phyloP scores from a whole-genome alignment of 345 rosid genomes.

The Laguncularia racemosa region DNA sequence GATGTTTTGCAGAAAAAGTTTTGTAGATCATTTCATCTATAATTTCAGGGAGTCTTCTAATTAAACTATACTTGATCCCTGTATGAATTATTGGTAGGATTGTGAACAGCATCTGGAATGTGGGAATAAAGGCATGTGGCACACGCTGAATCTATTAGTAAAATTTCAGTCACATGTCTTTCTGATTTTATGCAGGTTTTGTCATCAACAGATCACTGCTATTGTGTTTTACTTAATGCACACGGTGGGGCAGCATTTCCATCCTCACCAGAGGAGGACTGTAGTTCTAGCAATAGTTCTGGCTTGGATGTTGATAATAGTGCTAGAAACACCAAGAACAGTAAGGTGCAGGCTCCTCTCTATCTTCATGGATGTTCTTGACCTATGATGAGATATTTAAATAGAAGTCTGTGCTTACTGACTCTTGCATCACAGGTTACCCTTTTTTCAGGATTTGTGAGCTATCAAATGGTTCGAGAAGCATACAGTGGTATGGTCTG shows the following conservation, averaged over 20 bases:
- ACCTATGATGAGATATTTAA: slow-evolving; percentile 1
- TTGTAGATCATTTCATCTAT: no score
- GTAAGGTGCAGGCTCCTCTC: slow-evolving; percentile 47
- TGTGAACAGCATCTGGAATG: not conserved
- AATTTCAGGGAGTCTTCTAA: no score
- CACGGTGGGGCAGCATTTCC: slow-evolving; percentile 97
- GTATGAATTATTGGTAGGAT: no score
- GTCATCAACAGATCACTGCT: slow-evolving; percentile 83
- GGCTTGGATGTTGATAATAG: slow-evolving; percentile 21
- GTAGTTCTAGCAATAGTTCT: slow-evolving; percentile 34
- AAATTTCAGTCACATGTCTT: not conserved
- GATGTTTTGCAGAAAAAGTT: no score
- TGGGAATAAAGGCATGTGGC: no score
- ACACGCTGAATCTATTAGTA: not conserved
- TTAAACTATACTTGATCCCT: no score
- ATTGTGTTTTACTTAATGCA: slow-evolving; percentile 88
- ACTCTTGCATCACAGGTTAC: slow-evolving; percentile 66
- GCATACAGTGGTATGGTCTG: slow-evolving; percentile 74
- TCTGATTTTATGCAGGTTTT: slow-evolving; percentile 48
- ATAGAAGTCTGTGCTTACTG: slow-evolving; percentile 14
- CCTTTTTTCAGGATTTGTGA: slow-evolving; percentile 95
- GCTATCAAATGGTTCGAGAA: slow-evolving; percentile 98
- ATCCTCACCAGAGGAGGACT: slow-evolving; percentile 35
- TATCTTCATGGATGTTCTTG: slow-evolving; percentile 3
- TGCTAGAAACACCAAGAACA: slow-evolving; percentile 35